These are phyloP conservation scores for Neurospora sp. DNA, from an alignment of 495 filamentous ascomycete genomes.

Conservation along the genomic window DNA sequence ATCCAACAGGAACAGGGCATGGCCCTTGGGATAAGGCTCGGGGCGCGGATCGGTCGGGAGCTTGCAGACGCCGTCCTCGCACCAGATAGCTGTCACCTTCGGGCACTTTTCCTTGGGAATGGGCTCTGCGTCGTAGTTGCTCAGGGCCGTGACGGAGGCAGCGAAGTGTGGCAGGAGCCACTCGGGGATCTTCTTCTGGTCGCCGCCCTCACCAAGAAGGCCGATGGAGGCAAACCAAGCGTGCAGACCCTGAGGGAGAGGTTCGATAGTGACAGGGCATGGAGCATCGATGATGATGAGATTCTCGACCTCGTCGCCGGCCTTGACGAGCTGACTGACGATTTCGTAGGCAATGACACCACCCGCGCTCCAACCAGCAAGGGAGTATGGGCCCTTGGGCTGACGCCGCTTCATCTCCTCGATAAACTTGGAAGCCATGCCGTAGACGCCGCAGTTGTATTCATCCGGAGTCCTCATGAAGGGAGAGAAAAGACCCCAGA, in stretches of 20 bases:
- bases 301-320: conserved; percentile 59
- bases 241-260: conserved; percentile 66
- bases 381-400: conserved; percentile 54
- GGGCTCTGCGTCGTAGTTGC: conserved; percentile 57
- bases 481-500: conserved; percentile 57
- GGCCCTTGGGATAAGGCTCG: conserved; percentile 57
- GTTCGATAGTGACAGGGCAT: conserved; percentile 65
- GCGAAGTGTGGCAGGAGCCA: conserved; percentile 85
- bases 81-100: conserved; percentile 65
- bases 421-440: conserved; percentile 47
- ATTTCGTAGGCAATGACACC: conserved; percentile 85
- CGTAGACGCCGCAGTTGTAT: conserved; percentile 45
- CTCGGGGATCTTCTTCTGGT: conserved; percentile 47
- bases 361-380: conserved; percentile 78
- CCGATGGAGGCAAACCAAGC: conserved; percentile 71
- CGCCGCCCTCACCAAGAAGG: conserved; percentile 57
- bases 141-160: conserved; percentile 62
- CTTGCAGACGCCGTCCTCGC: conserved; percentile 70
- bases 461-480: conserved; percentile 48
- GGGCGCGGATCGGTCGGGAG: conserved; percentile 57
- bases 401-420: conserved; percentile 53
- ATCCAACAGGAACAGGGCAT: conserved; percentile 71
- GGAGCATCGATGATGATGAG: conserved; percentile 79
- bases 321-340: conserved; percentile 56
- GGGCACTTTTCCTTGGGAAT: conserved; percentile 44